These are phyloP conservation scores for Populus trichocarpa DNA, from an alignment of 441 rosid genomes.

Conservation along the genomic window DNA sequence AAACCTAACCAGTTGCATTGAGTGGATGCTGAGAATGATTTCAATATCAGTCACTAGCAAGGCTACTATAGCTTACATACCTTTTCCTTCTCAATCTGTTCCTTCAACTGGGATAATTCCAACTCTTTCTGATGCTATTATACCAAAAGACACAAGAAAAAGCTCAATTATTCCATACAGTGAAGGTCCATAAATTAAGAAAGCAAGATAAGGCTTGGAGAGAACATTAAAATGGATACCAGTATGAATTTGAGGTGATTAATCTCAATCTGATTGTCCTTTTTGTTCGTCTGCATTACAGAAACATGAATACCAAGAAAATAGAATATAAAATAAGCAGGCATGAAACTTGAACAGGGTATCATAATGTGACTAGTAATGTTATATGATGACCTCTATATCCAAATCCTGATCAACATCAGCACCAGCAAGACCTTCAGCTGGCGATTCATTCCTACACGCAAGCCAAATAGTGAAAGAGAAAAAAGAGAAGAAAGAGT, in stretches of 20 bases:
- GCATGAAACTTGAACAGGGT: not conserved
- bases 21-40: not conserved
- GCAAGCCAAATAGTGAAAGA: slow-evolving; percentile 1
- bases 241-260: slow-evolving; percentile 65
- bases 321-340: slow-evolving; percentile 14
- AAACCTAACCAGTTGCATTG: not conserved
- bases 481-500: not conserved
- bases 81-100: slow-evolving; percentile 82
- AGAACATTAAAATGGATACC: slow-evolving; percentile 40
- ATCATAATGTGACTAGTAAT: not conserved
- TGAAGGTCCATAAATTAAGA: not conserved
- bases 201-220: slow-evolving; percentile 10
- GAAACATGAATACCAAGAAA: slow-evolving; percentile 21
- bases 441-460: slow-evolving; percentile 35
- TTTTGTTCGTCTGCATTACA: slow-evolving; percentile 41
- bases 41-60: not conserved
- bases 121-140: slow-evolving; percentile 74
- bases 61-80: slow-evolving; percentile 29
- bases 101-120: slow-evolving; percentile 69
- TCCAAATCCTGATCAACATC: slow-evolving; percentile 36
- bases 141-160: slow-evolving; percentile 24
- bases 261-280: slow-evolving; percentile 51
- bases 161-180: slow-evolving; percentile 9
- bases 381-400: slow-evolving; percentile 44
- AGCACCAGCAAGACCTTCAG: slow-evolving; percentile 27